A percentile compares a stretch with the other conserved stretches of the same genome.
Evolutionary conservation across 2,329 filamentous ascomycete genomes (phyloP).

Genomic region (Beauveria medogensis): DNA sequence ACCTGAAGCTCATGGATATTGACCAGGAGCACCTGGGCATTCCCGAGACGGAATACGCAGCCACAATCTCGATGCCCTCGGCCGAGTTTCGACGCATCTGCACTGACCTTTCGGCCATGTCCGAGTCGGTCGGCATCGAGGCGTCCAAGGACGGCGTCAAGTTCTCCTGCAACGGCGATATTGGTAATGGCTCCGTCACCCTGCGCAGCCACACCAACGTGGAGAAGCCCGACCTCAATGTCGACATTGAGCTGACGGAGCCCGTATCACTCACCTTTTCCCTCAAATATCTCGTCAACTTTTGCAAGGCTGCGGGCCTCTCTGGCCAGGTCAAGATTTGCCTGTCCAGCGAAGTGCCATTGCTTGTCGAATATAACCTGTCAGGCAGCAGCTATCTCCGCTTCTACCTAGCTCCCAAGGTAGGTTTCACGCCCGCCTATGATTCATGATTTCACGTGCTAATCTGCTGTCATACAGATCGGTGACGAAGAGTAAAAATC

Average conservation of each 20-base stretch:
- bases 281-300: conserved; percentile 98
- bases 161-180: conserved; percentile 88
- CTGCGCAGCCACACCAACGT: conserved; percentile 82
- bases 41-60: conserved; percentile 95
- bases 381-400: conserved; percentile 79
- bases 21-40: conserved; percentile 99
- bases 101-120: conserved; percentile 82
- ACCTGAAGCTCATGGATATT: conserved; percentile 99
- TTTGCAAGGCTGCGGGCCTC: conserved; percentile 92
- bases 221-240: conserved; percentile 78
- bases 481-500: conserved; percentile 21
- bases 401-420: conserved; percentile 98
- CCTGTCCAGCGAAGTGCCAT: conserved; percentile 90
- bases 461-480: conserved; percentile 15
- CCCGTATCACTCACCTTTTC: conserved; percentile 94
- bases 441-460: neutral
- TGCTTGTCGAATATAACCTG: conserved; percentile 86
- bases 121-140: conserved; percentile 94
- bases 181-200: conserved; percentile 89
- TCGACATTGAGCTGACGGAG: conserved; percentile 85
- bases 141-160: conserved; percentile 96
- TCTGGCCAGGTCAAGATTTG: conserved; percentile 81
- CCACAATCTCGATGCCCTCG: conserved; percentile 82
- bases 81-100: conserved; percentile 91
- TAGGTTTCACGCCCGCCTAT: conserved; percentile 33